Conservation (phyloP, 1,284 basidiomycete species). For the Cystobasidium pallidum region DNA sequence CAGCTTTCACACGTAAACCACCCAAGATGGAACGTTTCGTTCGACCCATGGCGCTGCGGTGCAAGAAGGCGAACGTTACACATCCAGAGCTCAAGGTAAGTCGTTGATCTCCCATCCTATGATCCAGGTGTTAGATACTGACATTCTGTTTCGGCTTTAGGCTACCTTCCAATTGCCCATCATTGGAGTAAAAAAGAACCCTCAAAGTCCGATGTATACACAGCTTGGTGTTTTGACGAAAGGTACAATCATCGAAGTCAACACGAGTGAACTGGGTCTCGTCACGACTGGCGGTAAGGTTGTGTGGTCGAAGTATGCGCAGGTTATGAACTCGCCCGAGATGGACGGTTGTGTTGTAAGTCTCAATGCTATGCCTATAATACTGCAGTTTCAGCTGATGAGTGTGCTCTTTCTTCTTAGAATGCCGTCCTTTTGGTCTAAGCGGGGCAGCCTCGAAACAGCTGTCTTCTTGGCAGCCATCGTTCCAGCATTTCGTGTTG, state of each 20-base stretch:
- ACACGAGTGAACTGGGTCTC: conserved; percentile 91
- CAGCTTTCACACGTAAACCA: conserved; percentile 90
- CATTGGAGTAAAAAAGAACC: conserved; percentile 98
- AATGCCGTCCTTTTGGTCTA: conserved; percentile 44
- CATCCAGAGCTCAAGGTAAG: conserved; percentile 63
- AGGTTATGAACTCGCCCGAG: conserved; percentile 63
- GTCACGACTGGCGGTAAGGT: conserved; percentile 98
- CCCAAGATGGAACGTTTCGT: conserved; percentile 99
- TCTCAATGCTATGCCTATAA: background rate
- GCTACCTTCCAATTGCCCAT: conserved; percentile 99
- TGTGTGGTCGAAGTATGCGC: conserved; percentile 78
- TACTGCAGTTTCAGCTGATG: background rate
- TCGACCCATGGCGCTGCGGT: conserved; percentile 93
- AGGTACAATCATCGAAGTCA: conserved; percentile 97
- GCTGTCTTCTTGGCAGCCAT: background rate
- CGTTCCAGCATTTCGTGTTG: background rate
- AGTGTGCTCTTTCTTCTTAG: background rate
- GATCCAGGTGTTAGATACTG: background rate
- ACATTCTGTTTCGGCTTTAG: conserved; percentile 74
- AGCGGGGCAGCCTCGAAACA: background rate
- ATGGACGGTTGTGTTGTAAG: conserved; percentile 83
- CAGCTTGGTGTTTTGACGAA: conserved; percentile 94
- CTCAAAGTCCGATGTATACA: conserved; percentile 86
- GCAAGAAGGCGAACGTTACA: conserved; percentile 98
- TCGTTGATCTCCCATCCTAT: background rate